Evolutionary conservation across 495 filamentous ascomycete genomes (phyloP), one percentile per base, ranked within the genome.

Genomic region (Penicillium dipodomyicola): DNA sequence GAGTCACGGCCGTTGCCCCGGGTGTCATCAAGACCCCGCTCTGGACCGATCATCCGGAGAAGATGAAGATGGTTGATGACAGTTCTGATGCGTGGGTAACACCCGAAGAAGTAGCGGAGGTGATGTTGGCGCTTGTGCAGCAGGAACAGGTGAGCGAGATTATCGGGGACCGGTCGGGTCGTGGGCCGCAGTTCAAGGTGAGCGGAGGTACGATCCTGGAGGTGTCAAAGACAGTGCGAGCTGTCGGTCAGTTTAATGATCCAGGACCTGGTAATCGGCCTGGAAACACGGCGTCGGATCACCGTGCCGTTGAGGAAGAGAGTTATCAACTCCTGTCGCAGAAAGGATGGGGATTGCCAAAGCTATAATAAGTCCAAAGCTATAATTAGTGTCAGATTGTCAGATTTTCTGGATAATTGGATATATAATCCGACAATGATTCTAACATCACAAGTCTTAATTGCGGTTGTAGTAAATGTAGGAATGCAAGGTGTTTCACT

Each of bases 21-120:
- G 87, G 84, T 4, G 65, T 87, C 1, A 84, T 88, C 59, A 84
- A 83, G 61, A 89, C 86, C 1, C 82, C 87, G 27, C 64, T 90
- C 4, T 90, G 85, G 85, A 84, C 81, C 0, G 84, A 88, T 1
- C 73, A 87, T 59, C 84, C 85, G 14, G 85, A 88, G 65, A 89
- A 90, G 64, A 17, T 85, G 51, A 73, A 73, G 56, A 77, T 85
- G 65, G 56, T 87, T 1, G 68, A 80, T 50, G 71, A 74, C 8
- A 65, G 61, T 1, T 56, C 64, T 20, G 84, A 86, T 62, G 72
- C 67, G 50, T 89, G 85, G 86, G 83, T 83, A 22, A 82, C 76
- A 10, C 73, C 86, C 0, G 85, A 87, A 57, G 82, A 85, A 57
- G 86, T 90, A 0, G 86, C 84, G 6, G 73, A 79, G 45, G 80